Evolutionary conservation across 2,329 filamentous ascomycete genomes (phyloP), one percentile per base, ranked within the genome.

Genomic region (Amesomyces nigricolor): DNA sequence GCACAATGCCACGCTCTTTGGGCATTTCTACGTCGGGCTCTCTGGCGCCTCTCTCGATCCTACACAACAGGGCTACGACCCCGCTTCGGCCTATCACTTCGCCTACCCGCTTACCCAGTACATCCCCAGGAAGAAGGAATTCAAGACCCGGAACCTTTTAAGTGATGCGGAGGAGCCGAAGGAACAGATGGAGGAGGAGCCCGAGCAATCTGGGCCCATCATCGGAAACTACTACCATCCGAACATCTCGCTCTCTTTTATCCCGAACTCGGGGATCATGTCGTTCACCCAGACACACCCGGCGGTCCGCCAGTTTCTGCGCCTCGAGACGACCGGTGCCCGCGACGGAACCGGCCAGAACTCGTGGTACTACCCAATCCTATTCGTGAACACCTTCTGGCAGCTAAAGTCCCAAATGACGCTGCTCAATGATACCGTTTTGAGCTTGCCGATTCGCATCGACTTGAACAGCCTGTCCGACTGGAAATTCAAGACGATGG

Each of bases 351-450:
- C 83, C 13, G 94, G 94, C 38, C 82, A 91, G 72, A 90, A 97
- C 72, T 86, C 87, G 58, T 99, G 91, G 91, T 99, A 97, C 64
- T 86, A 83, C 67, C 94, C 94, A 4, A 82, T 96, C 44, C 74
- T 97, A 39, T 99, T 90, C 69, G 77, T 94, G 68, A 99, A 99
- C 73, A 95, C 88, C 4, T 99, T 99, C 73, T 99, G 94, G 94
- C 92, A 97, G 72, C 79, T 99, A 61, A 89, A 82, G 68, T 86
- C 80, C 60, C 90, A 97, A 65, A 97, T 97, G 92, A 89, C 81
- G 19, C 80, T 91, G 62, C 76, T 99, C 49, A 99, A 99, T 70
- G 87, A 89, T 14, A 97, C 94, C 0, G 88, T 96, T 64, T 86
- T 83, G 65, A 83, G 82, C 19, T 75, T 96, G 26, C 90, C 91